Conservation (phyloP, 371 early-diverging fungal genomes). For the Apophysomyces sp. region DNA sequence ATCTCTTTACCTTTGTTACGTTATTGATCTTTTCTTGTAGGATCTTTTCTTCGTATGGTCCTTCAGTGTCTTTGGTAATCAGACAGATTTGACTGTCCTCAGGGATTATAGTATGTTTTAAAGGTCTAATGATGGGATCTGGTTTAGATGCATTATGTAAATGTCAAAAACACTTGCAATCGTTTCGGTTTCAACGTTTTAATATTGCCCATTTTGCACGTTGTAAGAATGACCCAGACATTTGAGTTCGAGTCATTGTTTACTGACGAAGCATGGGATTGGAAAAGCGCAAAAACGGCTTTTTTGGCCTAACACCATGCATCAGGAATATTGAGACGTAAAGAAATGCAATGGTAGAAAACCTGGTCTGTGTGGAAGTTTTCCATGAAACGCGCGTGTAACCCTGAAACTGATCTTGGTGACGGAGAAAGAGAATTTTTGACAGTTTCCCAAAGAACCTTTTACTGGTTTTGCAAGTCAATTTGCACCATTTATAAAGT, state of each 20-base stretch:
- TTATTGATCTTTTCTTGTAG: not conserved
- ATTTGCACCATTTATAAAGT: too few species aligned
- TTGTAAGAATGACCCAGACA: not conserved
- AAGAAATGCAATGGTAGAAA: not conserved
- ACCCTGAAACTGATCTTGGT: too few species aligned
- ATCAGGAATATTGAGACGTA: not conserved
- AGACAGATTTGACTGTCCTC: not conserved
- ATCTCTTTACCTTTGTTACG: not conserved
- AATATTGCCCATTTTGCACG: not conserved
- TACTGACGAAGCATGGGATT: not conserved
- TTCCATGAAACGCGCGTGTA: not conserved
- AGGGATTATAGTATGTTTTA: not conserved
- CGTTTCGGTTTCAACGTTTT: not conserved
- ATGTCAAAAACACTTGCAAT: not conserved
- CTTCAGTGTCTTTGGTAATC: not conserved
- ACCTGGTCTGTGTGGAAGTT: not conserved
- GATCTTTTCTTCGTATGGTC: not conserved
- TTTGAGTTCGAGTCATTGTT: not conserved
- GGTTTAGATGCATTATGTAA: not conserved
- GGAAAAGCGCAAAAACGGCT: not conserved
- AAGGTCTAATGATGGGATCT: not conserved
- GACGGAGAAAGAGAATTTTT: too few species aligned
- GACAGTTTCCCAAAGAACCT: too few species aligned
- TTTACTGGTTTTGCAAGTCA: too few species aligned
- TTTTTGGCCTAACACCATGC: not conserved